These are phyloP conservation scores for Didymosphaeria variabile DNA, from an alignment of 2,329 filamentous ascomycete genomes.

Conservation along the genomic window DNA sequence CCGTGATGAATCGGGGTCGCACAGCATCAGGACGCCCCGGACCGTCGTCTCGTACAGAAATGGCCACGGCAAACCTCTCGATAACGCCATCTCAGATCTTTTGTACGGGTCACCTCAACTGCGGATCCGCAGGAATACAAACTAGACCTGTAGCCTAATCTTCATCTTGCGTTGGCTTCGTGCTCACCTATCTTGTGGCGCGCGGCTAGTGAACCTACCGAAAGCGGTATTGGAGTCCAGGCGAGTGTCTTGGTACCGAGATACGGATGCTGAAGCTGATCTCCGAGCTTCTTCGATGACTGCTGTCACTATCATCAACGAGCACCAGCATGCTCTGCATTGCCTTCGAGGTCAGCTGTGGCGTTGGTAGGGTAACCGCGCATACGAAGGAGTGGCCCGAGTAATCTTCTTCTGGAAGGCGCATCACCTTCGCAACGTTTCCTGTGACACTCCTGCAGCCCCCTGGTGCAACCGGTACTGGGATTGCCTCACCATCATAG, in stretches of 20 bases:
- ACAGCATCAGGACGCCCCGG: not conserved
- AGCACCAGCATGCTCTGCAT: slow-evolving; percentile 1
- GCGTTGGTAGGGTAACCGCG: slow-evolving; percentile 8
- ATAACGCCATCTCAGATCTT: not conserved
- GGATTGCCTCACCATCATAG: not conserved
- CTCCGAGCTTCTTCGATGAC: slow-evolving; percentile 8
- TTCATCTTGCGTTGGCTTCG: not conserved
- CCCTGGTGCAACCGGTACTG: not conserved
- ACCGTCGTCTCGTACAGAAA: not conserved
- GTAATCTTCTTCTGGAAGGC: not conserved
- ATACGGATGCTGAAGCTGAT: slow-evolving; percentile 1
- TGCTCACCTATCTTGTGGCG: not conserved
- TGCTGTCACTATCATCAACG: not conserved
- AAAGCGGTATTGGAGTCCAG: slow-evolving; percentile 8
- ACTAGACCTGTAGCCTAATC: slow-evolving; percentile 1
- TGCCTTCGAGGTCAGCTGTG: slow-evolving; percentile 8
- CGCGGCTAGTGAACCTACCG: slow-evolving; percentile 7
- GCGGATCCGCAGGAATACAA: slow-evolving; percentile 3
- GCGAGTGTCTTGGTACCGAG: not conserved
- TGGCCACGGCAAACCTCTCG: not conserved
- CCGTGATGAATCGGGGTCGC: not conserved
- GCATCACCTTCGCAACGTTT: slow-evolving; percentile 2
- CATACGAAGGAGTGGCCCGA: not conserved
- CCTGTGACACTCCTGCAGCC: not conserved
- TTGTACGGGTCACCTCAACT: not conserved